A percentile compares a stretch with the other conserved stretches of the same genome.
phyloP scores from a whole-genome alignment of 345 rosid genomes.

The Eucalyptus erythrocorys region DNA sequence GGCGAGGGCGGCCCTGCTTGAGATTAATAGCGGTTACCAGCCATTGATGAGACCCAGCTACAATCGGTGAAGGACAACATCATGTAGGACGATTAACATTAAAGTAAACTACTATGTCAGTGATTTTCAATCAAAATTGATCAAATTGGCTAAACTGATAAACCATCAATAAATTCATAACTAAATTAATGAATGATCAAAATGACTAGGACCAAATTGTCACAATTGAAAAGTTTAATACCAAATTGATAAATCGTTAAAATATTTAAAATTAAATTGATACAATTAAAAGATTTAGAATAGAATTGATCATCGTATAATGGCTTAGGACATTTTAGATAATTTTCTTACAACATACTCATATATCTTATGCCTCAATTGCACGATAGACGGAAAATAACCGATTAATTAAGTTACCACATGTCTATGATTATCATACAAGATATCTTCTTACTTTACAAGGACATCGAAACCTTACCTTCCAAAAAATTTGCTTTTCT shows the following conservation, averaged over 20 bases:
- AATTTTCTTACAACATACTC: not conserved
- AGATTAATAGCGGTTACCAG: not conserved
- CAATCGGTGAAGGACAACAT: not conserved
- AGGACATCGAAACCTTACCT: not conserved
- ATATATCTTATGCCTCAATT: not conserved
- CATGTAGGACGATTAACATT: not conserved
- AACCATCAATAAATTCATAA: not conserved
- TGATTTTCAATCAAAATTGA: too few relatives aligned
- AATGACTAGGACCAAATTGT: not conserved
- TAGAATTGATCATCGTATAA: not conserved
- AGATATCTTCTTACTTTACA: not conserved
- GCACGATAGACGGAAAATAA: not conserved
- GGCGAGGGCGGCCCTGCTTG: not conserved
- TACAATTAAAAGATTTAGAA: not conserved
- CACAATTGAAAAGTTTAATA: fast-evolving
- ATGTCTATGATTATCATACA: not conserved
- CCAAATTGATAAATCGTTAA: too few relatives aligned
- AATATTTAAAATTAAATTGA: too few relatives aligned
- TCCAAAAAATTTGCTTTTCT: not conserved
- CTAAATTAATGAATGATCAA: not conserved
- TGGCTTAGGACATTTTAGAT: too few relatives aligned
- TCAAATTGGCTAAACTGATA: not conserved
- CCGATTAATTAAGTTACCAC: not conserved
- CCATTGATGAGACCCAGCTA: not conserved
- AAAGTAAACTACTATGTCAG: too few relatives aligned